These are phyloP conservation scores for Boletus eberwhitei DNA, from an alignment of 768 basidiomycete genomes.

Conservation along the genomic window DNA sequence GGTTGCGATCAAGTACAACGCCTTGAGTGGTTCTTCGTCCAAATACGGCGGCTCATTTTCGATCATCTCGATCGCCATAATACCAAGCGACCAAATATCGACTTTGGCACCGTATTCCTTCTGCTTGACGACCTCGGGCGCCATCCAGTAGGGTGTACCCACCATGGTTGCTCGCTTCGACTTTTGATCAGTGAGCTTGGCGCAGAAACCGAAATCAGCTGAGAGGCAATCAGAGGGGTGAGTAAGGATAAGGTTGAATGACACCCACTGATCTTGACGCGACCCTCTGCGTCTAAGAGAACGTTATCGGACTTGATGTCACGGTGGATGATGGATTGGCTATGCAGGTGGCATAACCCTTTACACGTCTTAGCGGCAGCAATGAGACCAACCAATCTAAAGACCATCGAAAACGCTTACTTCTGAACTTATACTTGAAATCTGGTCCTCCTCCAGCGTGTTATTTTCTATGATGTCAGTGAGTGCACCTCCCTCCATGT, in stretches of 20 bases:
- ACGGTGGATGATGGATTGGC: constrained; percentile 92
- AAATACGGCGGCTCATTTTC: constrained; percentile 96
- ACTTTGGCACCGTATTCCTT: constrained; percentile 97
- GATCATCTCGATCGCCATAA: constrained; percentile 99
- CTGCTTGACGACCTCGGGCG: constrained; percentile 96
- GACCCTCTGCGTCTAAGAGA: constrained; percentile 85
- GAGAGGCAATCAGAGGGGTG: constrained; percentile 8
- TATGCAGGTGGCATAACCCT: constrained; percentile 89
- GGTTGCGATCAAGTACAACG: constrained; percentile 93
- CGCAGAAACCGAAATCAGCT: constrained; percentile 98
- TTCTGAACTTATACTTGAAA: constrained; percentile 87
- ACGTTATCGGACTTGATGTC: constrained; percentile 98
- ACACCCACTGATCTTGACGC: constrained; percentile 93
- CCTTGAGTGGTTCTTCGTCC: constrained; percentile 93
- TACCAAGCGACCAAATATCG: constrained; percentile 95
- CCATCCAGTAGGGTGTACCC: constrained; percentile 98
- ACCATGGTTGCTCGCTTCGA: constrained; percentile 99
- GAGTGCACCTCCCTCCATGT: constrained; percentile 96
- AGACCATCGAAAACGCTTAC: constrained; percentile 41
- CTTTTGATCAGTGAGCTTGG: constrained; percentile 93
- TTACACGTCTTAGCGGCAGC: constrained; percentile 74
- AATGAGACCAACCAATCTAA: not conserved
- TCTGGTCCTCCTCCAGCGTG: constrained; percentile 91
- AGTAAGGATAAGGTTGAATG: not conserved
- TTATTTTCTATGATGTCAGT: constrained; percentile 99